phyloP scores from a whole-genome alignment of 768 basidiomycete species.

The Pilatotrama ljubarskyi region DNA sequence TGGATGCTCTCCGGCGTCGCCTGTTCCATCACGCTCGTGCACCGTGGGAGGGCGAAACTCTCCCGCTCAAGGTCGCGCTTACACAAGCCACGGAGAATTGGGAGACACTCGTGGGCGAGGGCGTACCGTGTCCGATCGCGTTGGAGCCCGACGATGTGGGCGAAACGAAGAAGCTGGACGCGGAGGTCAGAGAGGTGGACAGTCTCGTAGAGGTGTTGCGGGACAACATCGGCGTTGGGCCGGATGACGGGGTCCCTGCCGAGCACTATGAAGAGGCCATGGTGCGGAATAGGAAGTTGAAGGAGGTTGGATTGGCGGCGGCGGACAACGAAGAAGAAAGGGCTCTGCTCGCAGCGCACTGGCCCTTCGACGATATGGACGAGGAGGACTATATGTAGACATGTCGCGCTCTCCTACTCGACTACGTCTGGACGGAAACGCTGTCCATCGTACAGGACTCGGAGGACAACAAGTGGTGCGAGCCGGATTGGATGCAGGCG shows the following conservation, averaged over 20 bases:
- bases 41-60: constrained; percentile 54
- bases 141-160: constrained; percentile 42
- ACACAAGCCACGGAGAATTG: constrained; percentile 34
- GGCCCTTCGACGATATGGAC: constrained; percentile 40
- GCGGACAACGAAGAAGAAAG: constrained; percentile 38
- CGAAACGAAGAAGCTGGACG: constrained; percentile 41
- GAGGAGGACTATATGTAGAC: constrained; percentile 1
- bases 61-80: constrained; percentile 46
- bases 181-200: constrained; percentile 33
- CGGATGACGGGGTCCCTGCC: constrained; percentile 46
- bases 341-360: constrained; percentile 40
- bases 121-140: constrained; percentile 27
- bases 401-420: too few species aligned
- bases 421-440: too few species aligned
- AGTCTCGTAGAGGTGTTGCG: constrained; percentile 31
- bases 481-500: too few species aligned
- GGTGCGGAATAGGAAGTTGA: constrained; percentile 35
- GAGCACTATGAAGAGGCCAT: constrained; percentile 43
- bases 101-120: constrained; percentile 25
- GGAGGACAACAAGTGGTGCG: too few species aligned
- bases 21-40: constrained; percentile 46
- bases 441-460: too few species aligned
- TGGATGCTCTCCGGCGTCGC: constrained; percentile 37
- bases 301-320: constrained; percentile 35
- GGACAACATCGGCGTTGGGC: constrained; percentile 35